Conservation (phyloP, 2,329 filamentous ascomycete species). For the Aspergillus pseudoterreus region DNA sequence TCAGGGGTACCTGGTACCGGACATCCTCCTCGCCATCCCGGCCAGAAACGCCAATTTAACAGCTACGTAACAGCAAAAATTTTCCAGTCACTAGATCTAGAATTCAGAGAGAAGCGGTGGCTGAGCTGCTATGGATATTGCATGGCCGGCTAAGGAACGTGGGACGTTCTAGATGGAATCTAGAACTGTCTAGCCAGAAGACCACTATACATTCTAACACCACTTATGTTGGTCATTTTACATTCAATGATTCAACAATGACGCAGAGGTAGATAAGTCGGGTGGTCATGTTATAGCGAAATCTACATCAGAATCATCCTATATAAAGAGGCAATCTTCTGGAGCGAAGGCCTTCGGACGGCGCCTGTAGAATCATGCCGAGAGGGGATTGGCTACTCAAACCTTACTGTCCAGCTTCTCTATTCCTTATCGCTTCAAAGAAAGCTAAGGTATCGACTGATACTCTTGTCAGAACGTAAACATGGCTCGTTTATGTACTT, state of each 20-base stretch:
- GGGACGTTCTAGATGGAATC: not conserved
- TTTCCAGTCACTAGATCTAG: not conserved
- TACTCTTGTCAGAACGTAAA: too few relatives aligned
- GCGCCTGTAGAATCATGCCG: too few relatives aligned
- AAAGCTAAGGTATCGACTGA: too few relatives aligned
- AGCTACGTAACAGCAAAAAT: not conserved
- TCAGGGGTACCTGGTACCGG: not conserved
- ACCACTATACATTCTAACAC: not conserved
- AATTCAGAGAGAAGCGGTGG: not conserved
- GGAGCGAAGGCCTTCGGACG: too few relatives aligned
- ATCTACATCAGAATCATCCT: too few relatives aligned
- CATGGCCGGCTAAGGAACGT: not conserved
- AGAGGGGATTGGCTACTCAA: too few relatives aligned
- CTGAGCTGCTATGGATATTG: not conserved
- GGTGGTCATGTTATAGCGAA: too few relatives aligned
- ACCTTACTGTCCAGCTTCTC: too few relatives aligned
- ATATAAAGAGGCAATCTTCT: too few relatives aligned
- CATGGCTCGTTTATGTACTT: too few relatives aligned
- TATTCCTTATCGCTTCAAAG: too few relatives aligned
- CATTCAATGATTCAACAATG: not conserved
- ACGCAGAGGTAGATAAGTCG: not conserved
- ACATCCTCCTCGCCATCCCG: not conserved
- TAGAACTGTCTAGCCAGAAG: not conserved
- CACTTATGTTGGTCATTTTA: not conserved
- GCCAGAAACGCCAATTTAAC: not conserved